Evolutionary conservation across 306 rosid species (phyloP), one percentile per base, ranked within the genome.

Genomic region (Carpinus viminea): DNA sequence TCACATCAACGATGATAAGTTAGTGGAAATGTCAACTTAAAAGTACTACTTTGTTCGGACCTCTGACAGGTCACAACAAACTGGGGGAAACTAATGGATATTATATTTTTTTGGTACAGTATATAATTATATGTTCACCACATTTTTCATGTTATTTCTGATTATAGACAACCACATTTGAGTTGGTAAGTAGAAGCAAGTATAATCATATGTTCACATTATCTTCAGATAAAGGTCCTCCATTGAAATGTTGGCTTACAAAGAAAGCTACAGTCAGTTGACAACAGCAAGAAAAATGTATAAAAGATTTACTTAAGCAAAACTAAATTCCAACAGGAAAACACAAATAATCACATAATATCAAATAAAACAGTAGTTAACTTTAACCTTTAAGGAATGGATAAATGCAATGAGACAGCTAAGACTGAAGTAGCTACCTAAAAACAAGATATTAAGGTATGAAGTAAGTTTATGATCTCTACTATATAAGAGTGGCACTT

Each of bases 111-210:
- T 26, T 17, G 17, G 16, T 45, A 54, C 4, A 12, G 36, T 3
- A 53, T 26, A 51, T 16, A 48, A 54, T 68, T 68, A 38, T 41
- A 68, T 16, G 31, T 68, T 41, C 68, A 52, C 46, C 38, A 55
- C 26, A 66, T 51, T 53, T 52, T 60, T 28, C 13, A 17, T 34
- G 66, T 15, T 24, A 8, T 16, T 38, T n/a, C 16, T 18, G 47
- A 78, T 11, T 56, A 48, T 31, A 71, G 21, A 34, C 55, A 46
- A 26, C 21, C 56, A 54, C 55, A 56, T 47, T 47, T 45, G 17
- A 55, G 48, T 26, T 55, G n/a, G 46, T n/a, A 57, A 28, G 71
- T 56, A 78, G 74, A 60, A 34, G 31, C 51, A 73, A 21, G 13
- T 20, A 50, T 7, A 55, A 53, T 36, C 9, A 18, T 36, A 24